A percentile compares a stretch with the other conserved stretches of the same genome.
These are phyloP conservation scores for Coemansia sp. DNA, from an alignment of 192 early-diverging fungal genomes.

Conservation along the genomic window DNA sequence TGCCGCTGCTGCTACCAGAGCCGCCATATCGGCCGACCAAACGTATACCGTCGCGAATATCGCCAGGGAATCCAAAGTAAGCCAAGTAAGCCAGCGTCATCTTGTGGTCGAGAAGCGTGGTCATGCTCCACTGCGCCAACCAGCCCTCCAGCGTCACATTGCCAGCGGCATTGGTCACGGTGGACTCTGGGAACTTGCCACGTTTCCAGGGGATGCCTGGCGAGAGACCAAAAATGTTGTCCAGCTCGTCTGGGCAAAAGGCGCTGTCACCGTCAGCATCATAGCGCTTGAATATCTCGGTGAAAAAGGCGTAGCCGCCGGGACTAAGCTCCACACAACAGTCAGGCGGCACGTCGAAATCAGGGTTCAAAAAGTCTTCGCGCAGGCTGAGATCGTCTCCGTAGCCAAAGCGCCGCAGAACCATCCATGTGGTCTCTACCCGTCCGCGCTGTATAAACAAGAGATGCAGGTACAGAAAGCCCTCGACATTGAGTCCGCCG, in stretches of 20 bases:
- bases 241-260: conserved; percentile 81
- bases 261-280: conserved; percentile 99
- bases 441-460: conserved; percentile 97
- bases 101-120: conserved; percentile 88
- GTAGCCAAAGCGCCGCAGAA: conserved; percentile 94
- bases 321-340: conserved; percentile 94
- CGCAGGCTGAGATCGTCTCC: conserved; percentile 91
- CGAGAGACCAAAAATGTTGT: conserved; percentile 84
- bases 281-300: conserved; percentile 90
- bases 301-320: conserved; percentile 93
- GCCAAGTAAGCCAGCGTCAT: conserved; percentile 93
- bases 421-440: conserved; percentile 98
- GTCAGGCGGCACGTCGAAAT: conserved; percentile 86
- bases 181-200: conserved; percentile 86
- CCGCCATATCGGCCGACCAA: conserved; percentile 49
- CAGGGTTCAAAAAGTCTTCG: conserved; percentile 89
- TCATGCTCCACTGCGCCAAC: conserved; percentile 99
- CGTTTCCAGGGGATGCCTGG: conserved; percentile 95
- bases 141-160: conserved; percentile 95
- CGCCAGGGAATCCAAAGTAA: conserved; percentile 94
- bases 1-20: not conserved
- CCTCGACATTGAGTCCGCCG: conserved; percentile 86
- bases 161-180: conserved; percentile 87
- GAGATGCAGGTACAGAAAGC: conserved; percentile 94
- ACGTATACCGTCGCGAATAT: conserved; percentile 87